Base-by-base conservation (phyloP, 2,329 filamentous ascomycete species). In the Diaporthe longicolla region DNA sequence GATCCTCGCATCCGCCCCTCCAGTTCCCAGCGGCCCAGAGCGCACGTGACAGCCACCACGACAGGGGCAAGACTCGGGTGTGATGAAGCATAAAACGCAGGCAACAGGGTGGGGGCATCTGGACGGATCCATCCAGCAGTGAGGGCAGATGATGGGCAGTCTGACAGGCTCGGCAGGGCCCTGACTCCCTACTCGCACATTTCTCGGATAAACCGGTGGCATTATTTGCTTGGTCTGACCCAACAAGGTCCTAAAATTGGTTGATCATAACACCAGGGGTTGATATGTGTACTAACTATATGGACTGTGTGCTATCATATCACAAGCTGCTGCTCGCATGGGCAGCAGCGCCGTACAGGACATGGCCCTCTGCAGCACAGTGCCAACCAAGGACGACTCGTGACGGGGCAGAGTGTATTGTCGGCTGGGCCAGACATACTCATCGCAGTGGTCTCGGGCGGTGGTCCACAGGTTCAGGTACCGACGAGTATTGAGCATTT, bases 181-280 rank as follows among this genome's bases (percentile, higher is more conserved):
- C 61, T 52, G 45, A 37, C 45, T 66, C 61, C 11, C 61, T 52
- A 17, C n/a, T 68, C 63, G 63, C 63, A 54, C 48, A 68, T 68
- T 54, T 37, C n/a, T 68, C 63, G 63, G 63, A 68, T 13, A 68
- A 54, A 68, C 32, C 48, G 63, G 63, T 50, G 63, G 45, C 63
- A 54, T 40, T 54, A 50, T 68, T 40, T 54, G 32, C 63, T 68
- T 68, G 48, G 63, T 68, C n/a, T 40, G 48, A 66, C 15, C 29
- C 63, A 52, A 66, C 13, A 52, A 24, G n/a, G 63, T 26, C 63
- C 48, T 40, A 29, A 68, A 26, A 68, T 54, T 54, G 63, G 48
- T 54, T 68, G 48, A 68, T 68, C 63, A 52, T 68, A 40, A 37
- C 63, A 68, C n/a, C 63, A 68, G 63, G 63, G 48, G n/a, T 40